Evolutionary conservation across 352 stramenopile genomes (phyloP).

Genomic region (Phytophthora crassamura): DNA sequence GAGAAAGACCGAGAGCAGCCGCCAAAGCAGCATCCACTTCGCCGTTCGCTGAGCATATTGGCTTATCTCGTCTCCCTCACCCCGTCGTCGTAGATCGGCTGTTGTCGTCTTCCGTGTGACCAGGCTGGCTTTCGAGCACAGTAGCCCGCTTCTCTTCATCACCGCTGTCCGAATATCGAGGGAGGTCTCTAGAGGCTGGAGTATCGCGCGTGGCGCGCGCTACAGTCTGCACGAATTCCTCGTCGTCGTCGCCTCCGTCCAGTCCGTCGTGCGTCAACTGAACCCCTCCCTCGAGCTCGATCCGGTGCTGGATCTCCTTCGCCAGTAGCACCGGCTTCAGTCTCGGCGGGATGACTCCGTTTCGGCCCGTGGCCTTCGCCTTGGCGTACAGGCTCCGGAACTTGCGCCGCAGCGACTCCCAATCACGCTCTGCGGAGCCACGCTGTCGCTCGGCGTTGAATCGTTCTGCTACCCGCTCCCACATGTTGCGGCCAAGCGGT

Average conservation of each 20-base stretch:
- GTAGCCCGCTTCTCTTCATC: too few species aligned
- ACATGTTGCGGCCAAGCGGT: background rate
- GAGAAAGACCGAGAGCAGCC: too few species aligned
- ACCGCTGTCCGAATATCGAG: too few species aligned
- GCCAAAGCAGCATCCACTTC: too few species aligned
- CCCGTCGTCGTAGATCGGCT: too few species aligned
- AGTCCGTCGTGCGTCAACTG: background rate
- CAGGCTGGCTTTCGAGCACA: too few species aligned
- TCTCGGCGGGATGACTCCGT: background rate
- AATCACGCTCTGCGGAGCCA: background rate
- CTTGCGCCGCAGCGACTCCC: background rate
- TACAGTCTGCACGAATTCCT: background rate
- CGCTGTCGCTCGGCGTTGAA: background rate
- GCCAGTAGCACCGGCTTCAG: background rate
- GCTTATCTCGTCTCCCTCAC: too few species aligned
- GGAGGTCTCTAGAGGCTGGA: too few species aligned
- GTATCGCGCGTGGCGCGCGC: too few species aligned
- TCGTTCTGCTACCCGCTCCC: constrained; percentile 1
- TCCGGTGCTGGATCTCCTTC: background rate
- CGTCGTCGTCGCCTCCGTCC: background rate
- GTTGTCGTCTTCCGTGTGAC: too few species aligned
- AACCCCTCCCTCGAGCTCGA: background rate
- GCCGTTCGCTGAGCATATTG: too few species aligned
- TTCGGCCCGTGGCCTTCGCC: background rate
- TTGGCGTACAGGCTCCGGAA: background rate